Base-by-base conservation (phyloP, 768 basidiomycete species). In the Hygrophoropsis aurantiaca region DNA sequence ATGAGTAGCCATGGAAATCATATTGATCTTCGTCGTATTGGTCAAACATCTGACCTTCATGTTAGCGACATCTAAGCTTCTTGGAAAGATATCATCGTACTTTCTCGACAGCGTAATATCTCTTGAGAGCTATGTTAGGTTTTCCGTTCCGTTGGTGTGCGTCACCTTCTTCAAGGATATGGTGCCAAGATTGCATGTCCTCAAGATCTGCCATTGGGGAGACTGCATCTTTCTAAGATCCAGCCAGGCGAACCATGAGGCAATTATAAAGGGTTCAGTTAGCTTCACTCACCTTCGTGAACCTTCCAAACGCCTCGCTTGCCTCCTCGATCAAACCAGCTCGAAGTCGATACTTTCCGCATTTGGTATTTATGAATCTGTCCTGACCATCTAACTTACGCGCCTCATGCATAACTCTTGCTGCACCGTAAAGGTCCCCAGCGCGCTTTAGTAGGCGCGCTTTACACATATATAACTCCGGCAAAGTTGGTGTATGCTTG, bases 151-250 rank as follows among this genome's bases (percentile, higher is more conserved):
- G 78, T 45, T 74, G 68, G 44, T 90, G 81, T 2, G 87, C 77
- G 48, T 87, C 80, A 1, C 81, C 97, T 56, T 90, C 84, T 66
- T 97, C 94, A 15, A 77, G 65, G 19, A 98, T 71, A 68, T 89
- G 97, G 56, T 94, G 80, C 38, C 94, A 63, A 20, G 91, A 93
- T 64, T 99, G 97, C 91, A 99, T 93, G 50, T 98, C 95, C 55
- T 93, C 85, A 26, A 98, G 71, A 66, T 99, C 97, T 8, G 78
- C 71, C 3, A 79, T 80, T 15, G 92, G 87, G 42, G 79, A 75
- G 0, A 74, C 56, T 2, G 90, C 81, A 58, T 92, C 94, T 82
- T 95, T 97, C 92, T 95, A 61, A 32, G 13, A 33, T 11, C 38
- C 10, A 13, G 19, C 15, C 41, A 16, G 20, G n/a, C 21, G 19